Percentiles rank a stretch among this genome's conserved stretches.
These are phyloP conservation scores for Podaxis mareebaensis DNA, from an alignment of 768 basidiomycete genomes.

Conservation along the genomic window DNA sequence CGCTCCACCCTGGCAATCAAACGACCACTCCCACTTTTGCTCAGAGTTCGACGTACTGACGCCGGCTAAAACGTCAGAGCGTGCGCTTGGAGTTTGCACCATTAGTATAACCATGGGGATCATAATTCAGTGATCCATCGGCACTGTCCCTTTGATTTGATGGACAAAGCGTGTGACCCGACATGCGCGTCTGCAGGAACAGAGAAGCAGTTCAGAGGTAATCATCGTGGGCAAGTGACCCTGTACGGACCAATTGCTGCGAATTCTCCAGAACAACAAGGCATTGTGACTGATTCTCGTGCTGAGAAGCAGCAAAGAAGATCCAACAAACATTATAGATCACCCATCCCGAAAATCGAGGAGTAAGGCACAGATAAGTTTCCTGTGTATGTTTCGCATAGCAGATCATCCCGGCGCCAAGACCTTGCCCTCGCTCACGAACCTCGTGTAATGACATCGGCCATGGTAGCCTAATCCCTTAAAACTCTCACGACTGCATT, in stretches of 20 bases:
- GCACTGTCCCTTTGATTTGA: not conserved
- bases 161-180: not conserved
- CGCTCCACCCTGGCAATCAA: not conserved
- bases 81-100: not conserved
- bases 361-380: not conserved
- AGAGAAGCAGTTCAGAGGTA: not conserved
- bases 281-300: not conserved
- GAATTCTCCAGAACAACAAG: too few species aligned
- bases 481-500: not conserved
- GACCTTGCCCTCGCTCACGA: not conserved
- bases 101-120: not conserved
- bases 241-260: not conserved
- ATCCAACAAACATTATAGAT: not conserved
- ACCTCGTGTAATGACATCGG: not conserved
- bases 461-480: not conserved
- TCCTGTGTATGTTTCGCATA: not conserved
- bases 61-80: not conserved
- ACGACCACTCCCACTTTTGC: slow-evolving; percentile 1
- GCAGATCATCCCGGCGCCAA: not conserved
- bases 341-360: not conserved
- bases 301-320: not conserved
- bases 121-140: not conserved
- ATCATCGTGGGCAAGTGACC: not conserved
- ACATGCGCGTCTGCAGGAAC: not conserved
- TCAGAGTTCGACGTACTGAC: not conserved